Evolutionary conservation across 176 grass and related monocot species (phyloP).

Genomic region (Avena insularis): DNA sequence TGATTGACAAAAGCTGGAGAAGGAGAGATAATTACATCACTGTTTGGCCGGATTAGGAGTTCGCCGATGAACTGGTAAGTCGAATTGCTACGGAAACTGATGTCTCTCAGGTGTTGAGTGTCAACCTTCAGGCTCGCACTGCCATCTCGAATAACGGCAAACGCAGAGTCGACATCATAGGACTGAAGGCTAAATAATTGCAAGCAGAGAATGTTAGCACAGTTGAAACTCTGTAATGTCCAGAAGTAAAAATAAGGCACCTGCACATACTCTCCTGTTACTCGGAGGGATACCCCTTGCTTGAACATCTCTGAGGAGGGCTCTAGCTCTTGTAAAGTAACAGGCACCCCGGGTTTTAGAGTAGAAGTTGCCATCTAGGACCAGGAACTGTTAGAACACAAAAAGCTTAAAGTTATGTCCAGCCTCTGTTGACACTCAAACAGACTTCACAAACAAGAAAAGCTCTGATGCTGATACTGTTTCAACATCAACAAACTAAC

Average conservation of each 20-base stretch:
- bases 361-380: conserved; percentile 56
- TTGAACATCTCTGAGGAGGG: conserved; percentile 72
- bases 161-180: conserved; percentile 58
- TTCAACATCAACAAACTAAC: neutral
- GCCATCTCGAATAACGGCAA: conserved; percentile 57
- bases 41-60: conserved; percentile 49
- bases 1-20: conserved; percentile 9
- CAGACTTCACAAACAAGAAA: neutral
- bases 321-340: conserved; percentile 65
- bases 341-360: conserved; percentile 71
- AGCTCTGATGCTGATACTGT: neutral
- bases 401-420: neutral
- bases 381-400: neutral
- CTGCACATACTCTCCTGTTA: conserved; percentile 70
- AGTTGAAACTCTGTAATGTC: neutral
- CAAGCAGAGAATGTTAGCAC: conserved; percentile 8
- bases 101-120: conserved; percentile 57
- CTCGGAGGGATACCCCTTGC: conserved; percentile 74
- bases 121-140: conserved; percentile 58
- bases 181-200: conserved; percentile 60
- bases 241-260: neutral
- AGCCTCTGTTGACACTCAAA: too few species aligned
- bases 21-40: conserved; percentile 37
- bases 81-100: conserved; percentile 53
- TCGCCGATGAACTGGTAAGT: conserved; percentile 89